Evolutionary conservation across 257 asterid species (phyloP).

Genomic region (Solanum ossicruentum): DNA sequence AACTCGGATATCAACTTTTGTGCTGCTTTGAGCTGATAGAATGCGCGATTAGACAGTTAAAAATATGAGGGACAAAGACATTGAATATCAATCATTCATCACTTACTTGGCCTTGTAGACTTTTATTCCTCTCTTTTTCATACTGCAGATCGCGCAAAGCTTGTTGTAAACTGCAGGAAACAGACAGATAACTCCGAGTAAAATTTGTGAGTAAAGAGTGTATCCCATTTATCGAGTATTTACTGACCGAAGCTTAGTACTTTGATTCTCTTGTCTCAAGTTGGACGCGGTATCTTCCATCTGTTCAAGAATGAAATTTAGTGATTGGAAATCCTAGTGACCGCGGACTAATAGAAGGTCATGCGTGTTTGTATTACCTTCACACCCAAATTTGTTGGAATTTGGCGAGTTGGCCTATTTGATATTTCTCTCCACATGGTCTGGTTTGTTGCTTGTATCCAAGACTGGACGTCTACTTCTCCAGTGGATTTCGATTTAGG

Average conservation of each 20-base stretch:
- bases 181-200: not conserved
- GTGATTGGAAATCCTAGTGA: not conserved
- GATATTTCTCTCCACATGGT: not conserved
- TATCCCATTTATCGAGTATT: not conserved
- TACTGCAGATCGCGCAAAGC: constrained; percentile 9
- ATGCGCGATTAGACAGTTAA: not conserved
- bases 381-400: not conserved
- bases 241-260: constrained; percentile 25
- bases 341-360: not conserved
- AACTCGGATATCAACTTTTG: constrained; percentile 3
- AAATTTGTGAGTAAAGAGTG: not conserved
- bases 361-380: constrained; percentile 15
- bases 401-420: not conserved
- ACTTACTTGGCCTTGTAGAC: constrained; percentile 26
- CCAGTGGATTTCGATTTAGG: not conserved
- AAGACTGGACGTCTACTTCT: not conserved
- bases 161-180: constrained; percentile 21
- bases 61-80: not conserved
- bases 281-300: constrained; percentile 1
- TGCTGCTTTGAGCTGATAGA: constrained; percentile 21
- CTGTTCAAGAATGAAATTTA: constrained; percentile 8
- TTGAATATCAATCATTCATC: not conserved
- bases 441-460: constrained; percentile 1
- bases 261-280: constrained; percentile 24
- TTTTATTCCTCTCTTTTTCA: constrained; percentile 18